Percentiles rank a stretch among this genome's conserved stretches.
Evolutionary conservation across 257 asterid genomes (phyloP).

Genomic region (Dorcoceras hygrometricum): DNA sequence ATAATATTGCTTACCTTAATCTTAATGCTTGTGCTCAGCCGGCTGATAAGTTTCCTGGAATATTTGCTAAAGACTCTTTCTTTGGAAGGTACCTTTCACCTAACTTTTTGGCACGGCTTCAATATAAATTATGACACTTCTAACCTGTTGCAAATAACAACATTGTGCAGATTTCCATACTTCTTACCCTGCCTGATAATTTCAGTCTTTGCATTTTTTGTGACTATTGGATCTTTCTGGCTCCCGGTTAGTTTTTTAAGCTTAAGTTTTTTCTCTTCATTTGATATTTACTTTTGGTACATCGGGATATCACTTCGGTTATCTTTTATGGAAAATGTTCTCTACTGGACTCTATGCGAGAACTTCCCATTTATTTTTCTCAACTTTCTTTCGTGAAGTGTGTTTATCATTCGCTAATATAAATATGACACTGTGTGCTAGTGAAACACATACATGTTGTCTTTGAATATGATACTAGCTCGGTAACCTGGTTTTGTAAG

Average conservation of each 20-base stretch:
- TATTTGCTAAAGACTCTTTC: constrained; percentile 54
- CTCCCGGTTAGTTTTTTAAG: constrained; percentile 60
- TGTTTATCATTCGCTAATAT: too few species aligned
- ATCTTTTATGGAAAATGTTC: too few species aligned
- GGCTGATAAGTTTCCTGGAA: constrained; percentile 67
- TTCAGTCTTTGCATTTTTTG: constrained; percentile 49
- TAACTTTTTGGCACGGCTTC: not conserved
- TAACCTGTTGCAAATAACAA: constrained; percentile 8
- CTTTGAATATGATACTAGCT: too few species aligned
- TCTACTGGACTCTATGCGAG: too few species aligned
- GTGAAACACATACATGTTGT: too few species aligned
- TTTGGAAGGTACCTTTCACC: constrained; percentile 50
- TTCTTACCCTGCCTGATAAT: constrained; percentile 66
- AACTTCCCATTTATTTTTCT: too few species aligned
- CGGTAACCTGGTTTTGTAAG: too few species aligned
- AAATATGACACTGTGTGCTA: too few species aligned
- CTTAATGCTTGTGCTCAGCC: constrained; percentile 44
- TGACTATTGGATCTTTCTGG: constrained; percentile 52
- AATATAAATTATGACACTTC: not conserved
- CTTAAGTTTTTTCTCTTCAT: too few species aligned
- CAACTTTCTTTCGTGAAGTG: too few species aligned
- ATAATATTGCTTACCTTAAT: constrained; percentile 11
- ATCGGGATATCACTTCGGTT: too few species aligned
- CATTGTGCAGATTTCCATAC: constrained; percentile 63
- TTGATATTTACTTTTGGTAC: too few species aligned